Base-by-base conservation (phyloP, 1,284 basidiomycete species). In the Cystobasidium slooffiae region DNA sequence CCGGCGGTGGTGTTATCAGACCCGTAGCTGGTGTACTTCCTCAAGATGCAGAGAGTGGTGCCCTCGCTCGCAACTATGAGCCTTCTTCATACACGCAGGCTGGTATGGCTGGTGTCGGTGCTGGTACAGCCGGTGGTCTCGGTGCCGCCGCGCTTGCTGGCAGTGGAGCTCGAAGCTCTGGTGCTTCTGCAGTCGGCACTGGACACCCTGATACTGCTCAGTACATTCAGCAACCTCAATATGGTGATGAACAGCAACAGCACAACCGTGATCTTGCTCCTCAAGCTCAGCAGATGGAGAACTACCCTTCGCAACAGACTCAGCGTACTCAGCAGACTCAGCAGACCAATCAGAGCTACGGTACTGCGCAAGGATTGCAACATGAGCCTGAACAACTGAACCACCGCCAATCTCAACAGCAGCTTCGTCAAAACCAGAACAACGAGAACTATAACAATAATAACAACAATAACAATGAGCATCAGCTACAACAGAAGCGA, bases 61-160 rank as follows among this genome's bases (percentile, higher is more conserved):
- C 44, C 14, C 61, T 63, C 24, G 61, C 61, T 5, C 22, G 47
- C 12, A 37, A 49, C 44, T 47, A 51, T 16, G 41, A 55, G 16
- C 64, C 47, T 53, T 66, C 64, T 37, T 41, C 7, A 9, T 53
- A 66, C 39, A 66, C 47, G 41, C 64, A 66, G 37, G 64, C 64
- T 47, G 64, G 64, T 41, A 66, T 66, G 64, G 64, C 64, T 41
- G 64, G 64, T 24, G 64, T 66, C 6, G 64, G 64, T 41, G 64
- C 64, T 41, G 64, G 64, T 9, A 49, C 12, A 10, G 56, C 56
- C 20, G 56, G 37, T 41, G 56, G 37, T 41, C 56, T 59, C 31
- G 56, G 56, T 41, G 56, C 56, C 39, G 56, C 37, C 37, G 47
- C 64, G 52, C 39, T 66, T 5, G 64, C 37, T 53, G 46, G 31